Evolutionary conservation across 805 yeast genomes (phyloP).

Genomic region (Ogataea siamensis): DNA sequence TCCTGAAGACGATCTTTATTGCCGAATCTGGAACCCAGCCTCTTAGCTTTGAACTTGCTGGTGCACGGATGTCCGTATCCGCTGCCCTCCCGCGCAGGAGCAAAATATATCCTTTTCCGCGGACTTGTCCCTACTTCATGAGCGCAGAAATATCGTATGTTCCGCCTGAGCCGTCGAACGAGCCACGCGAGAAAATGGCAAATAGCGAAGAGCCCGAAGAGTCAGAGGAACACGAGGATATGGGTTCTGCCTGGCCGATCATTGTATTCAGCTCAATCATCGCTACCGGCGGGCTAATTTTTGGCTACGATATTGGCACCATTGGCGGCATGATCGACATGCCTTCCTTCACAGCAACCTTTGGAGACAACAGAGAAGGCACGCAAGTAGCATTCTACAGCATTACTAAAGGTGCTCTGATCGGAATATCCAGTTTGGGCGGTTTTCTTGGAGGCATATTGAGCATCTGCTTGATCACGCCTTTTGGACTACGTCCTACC

Average conservation of each 20-base stretch:
- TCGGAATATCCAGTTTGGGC: constrained; percentile 32
- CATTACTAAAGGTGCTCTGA: constrained; percentile 31
- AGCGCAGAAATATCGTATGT: constrained; percentile 1
- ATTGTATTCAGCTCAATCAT: constrained; percentile 27
- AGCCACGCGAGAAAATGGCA: constrained; percentile 1
- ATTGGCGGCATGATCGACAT: constrained; percentile 35
- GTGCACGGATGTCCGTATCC: constrained; percentile 9
- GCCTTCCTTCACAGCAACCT: constrained; percentile 26
- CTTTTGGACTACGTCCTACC: constrained; percentile 27
- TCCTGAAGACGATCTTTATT: background rate
- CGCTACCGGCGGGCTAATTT: constrained; percentile 34
- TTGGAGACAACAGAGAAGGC: constrained; percentile 23
- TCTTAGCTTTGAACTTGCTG: background rate
- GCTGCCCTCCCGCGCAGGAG: constrained; percentile 7
- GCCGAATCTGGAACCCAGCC: background rate
- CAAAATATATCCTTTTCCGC: constrained; percentile 6
- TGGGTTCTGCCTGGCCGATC: constrained; percentile 24
- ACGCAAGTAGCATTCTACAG: constrained; percentile 16
- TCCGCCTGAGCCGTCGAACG: constrained; percentile 3
- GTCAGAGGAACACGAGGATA: constrained; percentile 7
- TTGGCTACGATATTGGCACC: constrained; percentile 39
- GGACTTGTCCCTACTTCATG: background rate
- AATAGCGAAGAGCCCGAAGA: background rate
- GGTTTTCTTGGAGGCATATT: constrained; percentile 34
- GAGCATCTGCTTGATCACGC: constrained; percentile 24